Evolutionary conservation across 2,329 filamentous ascomycete species (phyloP).

Genomic region (Beauveria sp.): DNA sequence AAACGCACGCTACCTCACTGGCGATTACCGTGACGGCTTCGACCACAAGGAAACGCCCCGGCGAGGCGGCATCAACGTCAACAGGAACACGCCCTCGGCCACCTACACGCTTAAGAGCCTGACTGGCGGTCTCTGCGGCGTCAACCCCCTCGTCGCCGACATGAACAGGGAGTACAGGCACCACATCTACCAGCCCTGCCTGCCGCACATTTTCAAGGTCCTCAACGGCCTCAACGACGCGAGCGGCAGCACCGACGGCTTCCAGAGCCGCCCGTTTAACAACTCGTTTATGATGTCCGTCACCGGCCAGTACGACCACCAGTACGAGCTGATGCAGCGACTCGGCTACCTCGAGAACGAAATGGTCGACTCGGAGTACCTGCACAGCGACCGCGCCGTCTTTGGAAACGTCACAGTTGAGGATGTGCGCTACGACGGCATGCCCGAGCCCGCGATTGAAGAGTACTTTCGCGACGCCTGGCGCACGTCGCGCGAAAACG

Average conservation of each 20-base stretch:
- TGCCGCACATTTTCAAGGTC: slow-evolving; percentile 32
- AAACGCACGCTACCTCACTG: slow-evolving; percentile 27
- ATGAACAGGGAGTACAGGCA: slow-evolving; percentile 34
- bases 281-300: slow-evolving; percentile 27
- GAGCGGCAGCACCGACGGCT: slow-evolving; percentile 14
- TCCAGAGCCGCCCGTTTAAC: slow-evolving; percentile 22
- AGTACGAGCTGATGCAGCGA: slow-evolving; percentile 21
- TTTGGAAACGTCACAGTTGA: slow-evolving; percentile 22
- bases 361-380: slow-evolving; percentile 22
- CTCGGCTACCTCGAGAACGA: slow-evolving; percentile 24
- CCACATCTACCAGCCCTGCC: slow-evolving; percentile 36
- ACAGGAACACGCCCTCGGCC: slow-evolving; percentile 31
- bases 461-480: slow-evolving; percentile 28
- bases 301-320: slow-evolving; percentile 27
- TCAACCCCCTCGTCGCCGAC: slow-evolving; percentile 32
- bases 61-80: slow-evolving; percentile 33
- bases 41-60: slow-evolving; percentile 15
- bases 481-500: slow-evolving; percentile 19
- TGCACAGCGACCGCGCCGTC: slow-evolving; percentile 21
- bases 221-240: slow-evolving; percentile 20
- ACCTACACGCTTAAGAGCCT: slow-evolving; percentile 39
- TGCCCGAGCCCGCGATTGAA: slow-evolving; percentile 23
- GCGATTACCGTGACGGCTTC: slow-evolving; percentile 29
- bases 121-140: slow-evolving; percentile 32
- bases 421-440: slow-evolving; percentile 28